Conservation (phyloP, 2,329 filamentous ascomycete genomes). For the Botrytis byssoidea region DNA sequence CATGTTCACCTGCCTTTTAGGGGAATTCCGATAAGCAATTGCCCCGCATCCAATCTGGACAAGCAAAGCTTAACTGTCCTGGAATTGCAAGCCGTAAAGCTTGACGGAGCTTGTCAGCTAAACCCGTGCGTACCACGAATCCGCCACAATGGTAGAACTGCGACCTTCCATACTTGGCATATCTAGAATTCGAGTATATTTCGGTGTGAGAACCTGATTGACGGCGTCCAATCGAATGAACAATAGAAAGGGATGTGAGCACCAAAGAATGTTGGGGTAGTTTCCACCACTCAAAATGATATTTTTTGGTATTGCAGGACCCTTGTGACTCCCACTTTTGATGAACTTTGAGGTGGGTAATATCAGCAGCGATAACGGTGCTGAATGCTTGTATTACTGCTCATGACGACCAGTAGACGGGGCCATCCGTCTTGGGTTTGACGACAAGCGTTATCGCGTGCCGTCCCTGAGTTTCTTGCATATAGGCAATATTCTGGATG, state of each 20-base stretch:
- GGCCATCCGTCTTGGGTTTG: neutral
- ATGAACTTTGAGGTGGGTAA: neutral
- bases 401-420: neutral
- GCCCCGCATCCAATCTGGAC: constrained; percentile 8
- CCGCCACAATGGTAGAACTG: neutral
- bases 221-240: neutral
- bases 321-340: constrained; percentile 7
- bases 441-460: neutral
- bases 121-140: neutral
- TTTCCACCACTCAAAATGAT: neutral
- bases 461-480: neutral
- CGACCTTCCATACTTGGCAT: neutral
- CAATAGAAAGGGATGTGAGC: neutral
- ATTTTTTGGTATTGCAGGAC: neutral
- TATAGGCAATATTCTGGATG: neutral
- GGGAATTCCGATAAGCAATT: neutral
- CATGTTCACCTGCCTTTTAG: constrained; percentile 1
- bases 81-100: neutral
- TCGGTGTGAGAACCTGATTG: neutral
- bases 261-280: neutral
- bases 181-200: neutral
- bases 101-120: neutral
- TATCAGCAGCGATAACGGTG: neutral
- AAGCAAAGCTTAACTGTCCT: constrained; percentile 5
- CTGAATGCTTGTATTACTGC: neutral